Evolutionary conservation across 306 rosid genomes (phyloP).

Genomic region (Myrica gale): DNA sequence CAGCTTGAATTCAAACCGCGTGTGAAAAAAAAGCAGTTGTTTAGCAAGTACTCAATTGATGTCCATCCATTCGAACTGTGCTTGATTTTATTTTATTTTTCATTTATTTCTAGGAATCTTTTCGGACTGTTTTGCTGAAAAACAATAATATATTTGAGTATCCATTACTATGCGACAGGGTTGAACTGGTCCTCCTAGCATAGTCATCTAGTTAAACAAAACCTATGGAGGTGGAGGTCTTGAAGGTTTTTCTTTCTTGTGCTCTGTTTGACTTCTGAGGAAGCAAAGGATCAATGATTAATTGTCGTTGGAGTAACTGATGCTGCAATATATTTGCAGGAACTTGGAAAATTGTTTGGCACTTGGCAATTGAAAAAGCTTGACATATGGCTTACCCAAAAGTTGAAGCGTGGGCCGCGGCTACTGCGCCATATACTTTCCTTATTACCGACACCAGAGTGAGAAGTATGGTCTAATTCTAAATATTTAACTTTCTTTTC

Average conservation of each 20-base stretch:
- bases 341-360: neutral
- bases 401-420: too few species aligned
- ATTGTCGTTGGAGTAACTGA: neutral
- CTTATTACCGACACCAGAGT: neutral
- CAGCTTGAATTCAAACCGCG: neutral
- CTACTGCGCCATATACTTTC: neutral
- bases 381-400: too few species aligned
- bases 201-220: too few species aligned
- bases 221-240: too few species aligned
- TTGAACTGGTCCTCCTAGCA: too few species aligned
- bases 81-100: too few species aligned
- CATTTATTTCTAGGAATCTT: too few species aligned
- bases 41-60: neutral
- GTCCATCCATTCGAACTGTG: neutral
- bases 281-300: neutral
- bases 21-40: neutral
- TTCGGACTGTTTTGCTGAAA: too few species aligned
- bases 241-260: too few species aligned
- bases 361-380: too few species aligned
- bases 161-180: too few species aligned
- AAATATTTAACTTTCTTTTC: neutral
- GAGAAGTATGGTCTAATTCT: neutral
- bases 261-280: neutral
- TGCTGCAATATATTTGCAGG: neutral
- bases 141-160: too few species aligned